Evolutionary conservation across 257 asterid species (phyloP).

Genomic region (Catharanthus roseus): DNA sequence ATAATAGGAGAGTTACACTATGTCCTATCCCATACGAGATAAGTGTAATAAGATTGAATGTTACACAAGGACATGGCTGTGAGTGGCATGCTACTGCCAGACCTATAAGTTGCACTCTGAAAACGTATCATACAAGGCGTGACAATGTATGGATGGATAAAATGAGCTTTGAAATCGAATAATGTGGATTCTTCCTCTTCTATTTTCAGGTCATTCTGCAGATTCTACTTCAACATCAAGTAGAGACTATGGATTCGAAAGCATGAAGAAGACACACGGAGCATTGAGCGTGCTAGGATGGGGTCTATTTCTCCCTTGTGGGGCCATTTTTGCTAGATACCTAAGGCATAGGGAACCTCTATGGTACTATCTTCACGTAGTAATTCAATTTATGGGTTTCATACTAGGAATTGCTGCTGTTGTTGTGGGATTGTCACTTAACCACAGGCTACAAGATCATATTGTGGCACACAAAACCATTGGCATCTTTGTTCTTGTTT

Average conservation of each 20-base stretch:
- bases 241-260: conserved; percentile 18
- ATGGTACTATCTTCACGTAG: conserved; percentile 79
- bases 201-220: conserved; percentile 34
- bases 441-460: conserved; percentile 46
- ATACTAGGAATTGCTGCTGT: conserved; percentile 67
- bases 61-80: too few species aligned
- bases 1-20: too few species aligned
- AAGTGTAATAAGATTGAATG: too few species aligned
- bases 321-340: conserved; percentile 77
- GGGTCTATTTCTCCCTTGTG: conserved; percentile 77
- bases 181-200: neutral
- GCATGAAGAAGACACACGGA: conserved; percentile 74
- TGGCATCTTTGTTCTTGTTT: conserved; percentile 63
- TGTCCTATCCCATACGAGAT: too few species aligned
- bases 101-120: too few species aligned
- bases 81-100: too few species aligned
- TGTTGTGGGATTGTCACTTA: conserved; percentile 59
- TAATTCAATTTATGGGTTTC: conserved; percentile 63
- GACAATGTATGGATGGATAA: too few species aligned
- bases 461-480: conserved; percentile 75
- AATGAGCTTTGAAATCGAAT: neutral
- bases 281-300: conserved; percentile 59
- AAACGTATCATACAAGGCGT: too few species aligned
- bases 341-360: conserved; percentile 50
- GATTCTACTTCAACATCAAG: conserved; percentile 23